phyloP scores from a whole-genome alignment of 257 asterid genomes.

The Gentiana dahurica region DNA sequence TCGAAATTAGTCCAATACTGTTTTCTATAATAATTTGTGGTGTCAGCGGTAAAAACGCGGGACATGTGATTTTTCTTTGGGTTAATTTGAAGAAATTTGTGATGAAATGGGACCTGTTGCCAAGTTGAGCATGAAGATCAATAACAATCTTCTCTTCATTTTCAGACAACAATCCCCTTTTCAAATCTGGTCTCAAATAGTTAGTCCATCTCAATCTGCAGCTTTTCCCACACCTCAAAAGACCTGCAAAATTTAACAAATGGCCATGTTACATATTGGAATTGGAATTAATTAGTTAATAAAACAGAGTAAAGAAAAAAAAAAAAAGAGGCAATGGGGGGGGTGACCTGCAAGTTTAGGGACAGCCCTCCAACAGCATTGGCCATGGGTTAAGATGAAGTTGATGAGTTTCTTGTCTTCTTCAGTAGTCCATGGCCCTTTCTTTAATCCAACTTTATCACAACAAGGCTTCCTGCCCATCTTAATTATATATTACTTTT shows the following conservation, averaged over 20 bases:
- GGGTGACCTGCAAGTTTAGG: slow-evolving; percentile 82
- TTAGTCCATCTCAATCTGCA: slow-evolving; percentile 95
- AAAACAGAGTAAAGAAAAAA: neutral
- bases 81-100: too few relatives aligned
- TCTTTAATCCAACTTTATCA: slow-evolving; percentile 85
- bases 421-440: slow-evolving; percentile 95
- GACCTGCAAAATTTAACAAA: slow-evolving; percentile 31
- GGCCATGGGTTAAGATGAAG: slow-evolving; percentile 80
- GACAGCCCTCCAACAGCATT: slow-evolving; percentile 98
- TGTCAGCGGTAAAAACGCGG: too few relatives aligned
- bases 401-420: slow-evolving; percentile 78
- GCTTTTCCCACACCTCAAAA: slow-evolving; percentile 92
- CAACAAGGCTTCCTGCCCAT: slow-evolving; percentile 99
- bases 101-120: slow-evolving; percentile 49
- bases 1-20: too few relatives aligned
- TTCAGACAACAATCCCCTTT: slow-evolving; percentile 84
- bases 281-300: slow-evolving; percentile 8
- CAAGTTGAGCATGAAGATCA: slow-evolving; percentile 97
- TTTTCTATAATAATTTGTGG: too few relatives aligned
- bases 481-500: neutral
- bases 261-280: too few relatives aligned
- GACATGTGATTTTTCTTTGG: too few relatives aligned
- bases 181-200: slow-evolving; percentile 85
- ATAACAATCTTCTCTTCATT: slow-evolving; percentile 86
- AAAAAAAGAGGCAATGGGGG: neutral